Base-by-base conservation (phyloP, 768 basidiomycete genomes). In the Amanita thiersii region DNA sequence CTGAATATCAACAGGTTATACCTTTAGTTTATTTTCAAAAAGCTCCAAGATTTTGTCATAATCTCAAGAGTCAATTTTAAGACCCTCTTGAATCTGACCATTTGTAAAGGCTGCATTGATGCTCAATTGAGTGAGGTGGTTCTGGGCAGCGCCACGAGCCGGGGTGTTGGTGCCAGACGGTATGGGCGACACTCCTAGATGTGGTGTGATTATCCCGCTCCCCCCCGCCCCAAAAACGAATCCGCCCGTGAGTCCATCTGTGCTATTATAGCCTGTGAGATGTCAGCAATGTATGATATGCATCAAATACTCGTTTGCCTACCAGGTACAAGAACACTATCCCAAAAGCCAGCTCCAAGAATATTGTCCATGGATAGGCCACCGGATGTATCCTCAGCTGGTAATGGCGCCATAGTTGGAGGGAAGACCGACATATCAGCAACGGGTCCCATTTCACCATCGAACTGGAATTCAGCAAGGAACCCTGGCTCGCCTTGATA, bases 301-400 rank as follows among this genome's bases (percentile, higher is more conserved):
- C 38, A 20, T 11, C 39, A 43, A 43, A 12, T 34, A 31, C 30
- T 20, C 40, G 45, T 29, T 31, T 33, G 69, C 79, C 43, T 53
- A 86, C 86, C 88, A 47, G 88, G 88, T 18, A 91, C 81, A 25
- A 91, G 73, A 52, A 90, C 78, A 50, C 73, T 88, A 58, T 90
- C 89, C 89, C 88, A 91, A 58, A 91, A 91, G 30, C 77, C 78
- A 45, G 69, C 77, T 46, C 77, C 81, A 39, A 91, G 65, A 31
- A 90, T 81, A 52, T 77, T 81, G 51, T 90, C 88, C 82, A 91
- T 88, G 38, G 85, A 80, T 47, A 90, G 54, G 30, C 69, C 70
- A 44, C 62, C 62, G 25, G 68, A 56, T 26, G 56, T 35, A 25
- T 72, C 68, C 43, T 64, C 65, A 26, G 56, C 35, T 40, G 70